Base-by-base conservation (phyloP, 2,329 filamentous ascomycete genomes). In the Ceratocystis ficicola region DNA sequence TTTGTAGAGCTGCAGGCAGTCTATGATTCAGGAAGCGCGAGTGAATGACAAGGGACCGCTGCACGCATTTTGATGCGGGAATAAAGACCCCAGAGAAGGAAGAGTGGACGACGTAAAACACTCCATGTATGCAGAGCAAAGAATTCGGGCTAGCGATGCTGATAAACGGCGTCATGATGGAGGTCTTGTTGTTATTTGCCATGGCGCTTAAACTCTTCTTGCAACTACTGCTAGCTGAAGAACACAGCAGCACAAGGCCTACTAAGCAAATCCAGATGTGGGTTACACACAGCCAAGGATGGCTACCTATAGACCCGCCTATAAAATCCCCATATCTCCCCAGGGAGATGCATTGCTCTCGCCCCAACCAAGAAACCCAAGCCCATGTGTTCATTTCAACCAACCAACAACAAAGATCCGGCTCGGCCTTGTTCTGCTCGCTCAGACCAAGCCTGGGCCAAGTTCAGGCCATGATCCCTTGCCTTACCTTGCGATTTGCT, bases 361-460 rank as follows among this genome's bases (percentile, higher is more conserved):
- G 28, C 55, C 55, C 55, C 28, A 36, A 59, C 55, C 28, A 59
- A 41, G 55, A 32, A 22, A 30, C 15, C 55, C 30, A 8, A 59
- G 55, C 55, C 55, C 55, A 59, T 59, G 55, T 59, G 55, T 36
- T 22, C 55, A 32, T 59, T 59, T 59, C 55, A 59, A 59, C 55
- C 28, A 59, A 15, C 28, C 28, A 30, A 59, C 55, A 59, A 59
- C 55, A 59, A 36, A 55, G 55, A 36, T 20, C 28, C 7, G 2
- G 20, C 55, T 32, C 28, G 55, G 28, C 8, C 28, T 52, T 66
- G 64, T 57, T 57, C 36, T 44, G 57, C 57, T 44, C 28, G 55
- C 55, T 36, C 55, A 59, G 52, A 32, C 52, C 63, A 65, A 60
- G 20, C 59, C 5, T n/a, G 46, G 22, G 36, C 36, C 44, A 36